Conservation (phyloP, 495 filamentous ascomycete species). For the Podospora didyma region DNA sequence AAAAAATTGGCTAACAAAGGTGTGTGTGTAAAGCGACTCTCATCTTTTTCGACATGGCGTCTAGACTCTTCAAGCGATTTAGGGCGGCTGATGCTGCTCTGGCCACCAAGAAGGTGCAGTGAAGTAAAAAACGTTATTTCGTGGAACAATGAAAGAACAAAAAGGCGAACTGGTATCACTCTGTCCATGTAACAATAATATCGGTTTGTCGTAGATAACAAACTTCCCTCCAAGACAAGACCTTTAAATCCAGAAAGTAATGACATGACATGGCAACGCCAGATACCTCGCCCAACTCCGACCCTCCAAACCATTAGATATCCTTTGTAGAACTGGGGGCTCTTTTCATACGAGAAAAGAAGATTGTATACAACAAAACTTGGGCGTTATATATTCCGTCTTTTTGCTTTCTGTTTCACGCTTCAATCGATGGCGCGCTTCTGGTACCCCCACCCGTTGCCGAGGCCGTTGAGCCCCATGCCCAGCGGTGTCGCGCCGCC, state of each 20-base stretch:
- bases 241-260: slow-evolving; percentile 5
- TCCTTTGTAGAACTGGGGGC: neutral
- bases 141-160: slow-evolving; percentile 1
- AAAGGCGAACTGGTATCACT: neutral
- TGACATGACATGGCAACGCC: neutral
- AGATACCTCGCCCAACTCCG: neutral
- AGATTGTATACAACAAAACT: no score
- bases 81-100: slow-evolving; percentile 27
- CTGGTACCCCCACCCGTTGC: slow-evolving; percentile 53
- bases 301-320: no score
- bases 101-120: slow-evolving; percentile 33
- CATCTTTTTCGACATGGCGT: slow-evolving; percentile 38
- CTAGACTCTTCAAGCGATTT: slow-evolving; percentile 33
- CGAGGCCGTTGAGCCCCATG: slow-evolving; percentile 42
- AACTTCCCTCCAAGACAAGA: no score
- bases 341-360: no score
- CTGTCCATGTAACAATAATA: neutral
- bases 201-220: no score
- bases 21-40: no score
- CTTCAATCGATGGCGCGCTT: slow-evolving; percentile 39
- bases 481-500: slow-evolving; percentile 53
- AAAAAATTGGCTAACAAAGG: no score
- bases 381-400: neutral
- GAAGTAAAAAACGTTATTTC: neutral
- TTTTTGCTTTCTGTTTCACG: neutral